Base-by-base conservation (phyloP, 129 eudicot genomes). In the Chrysanthemum seticuspe region DNA sequence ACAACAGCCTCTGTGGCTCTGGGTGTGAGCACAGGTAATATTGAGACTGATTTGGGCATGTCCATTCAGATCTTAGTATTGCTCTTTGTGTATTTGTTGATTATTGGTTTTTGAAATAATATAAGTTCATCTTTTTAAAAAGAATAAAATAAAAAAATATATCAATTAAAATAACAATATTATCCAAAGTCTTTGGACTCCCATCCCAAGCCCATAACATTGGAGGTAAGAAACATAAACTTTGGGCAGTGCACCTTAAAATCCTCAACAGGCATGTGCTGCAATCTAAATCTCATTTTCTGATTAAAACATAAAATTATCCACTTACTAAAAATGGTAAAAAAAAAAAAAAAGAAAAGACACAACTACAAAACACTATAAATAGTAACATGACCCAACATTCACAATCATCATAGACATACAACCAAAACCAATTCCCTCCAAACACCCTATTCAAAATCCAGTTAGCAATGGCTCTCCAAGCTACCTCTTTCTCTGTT, bases 271-370 rank as follows among this genome's bases (percentile, higher is more conserved):
- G 47, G 10, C 84, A 74, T 53, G 66, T 74, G 76, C 45, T 36
- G 87, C 85, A 87, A 83, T 87, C 91, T 51, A 53, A 75, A 56
- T 16, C 74, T 55, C 77, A 15, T 62, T 59, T 40, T 47, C 80
- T 82, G 70, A 87, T 90, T 90, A 1, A 71, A 55, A 76, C 69
- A 73, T 79, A 81, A 83, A 83, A 85, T 79, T 90, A 87, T 89
- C 96, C 86, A 47, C 65, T 16, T 45, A 52, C 72, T 71, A 40
- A 72, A 71, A 48, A 57, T 34, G 13, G 75, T 68, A 21, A 75
- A 70, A 56, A 31, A 52, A 52, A 75, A 68, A 27, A 29, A 49
- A 75, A 27, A 29, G 31, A 75, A 52, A 74, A 68, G 18, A 47
- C 52, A 52, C 3, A 14, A 11, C 10, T 2, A 14, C 36, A 36